Conservation (phyloP, 2,329 filamentous ascomycete genomes). For the Aspergillus candidus region DNA sequence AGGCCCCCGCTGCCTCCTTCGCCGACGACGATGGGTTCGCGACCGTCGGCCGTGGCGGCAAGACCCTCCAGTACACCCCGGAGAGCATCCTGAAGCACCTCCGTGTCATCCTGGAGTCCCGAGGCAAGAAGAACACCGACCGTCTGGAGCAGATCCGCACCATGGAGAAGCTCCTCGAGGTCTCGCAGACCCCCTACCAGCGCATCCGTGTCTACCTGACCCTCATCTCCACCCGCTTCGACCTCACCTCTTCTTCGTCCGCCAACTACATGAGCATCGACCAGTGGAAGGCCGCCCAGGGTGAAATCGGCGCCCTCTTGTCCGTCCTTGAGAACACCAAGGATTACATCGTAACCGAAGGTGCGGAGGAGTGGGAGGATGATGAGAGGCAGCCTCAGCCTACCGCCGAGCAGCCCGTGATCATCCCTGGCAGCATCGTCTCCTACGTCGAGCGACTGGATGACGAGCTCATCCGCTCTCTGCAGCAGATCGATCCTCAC, state of each 20-base stretch:
- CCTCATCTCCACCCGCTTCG: slow-evolving; percentile 88
- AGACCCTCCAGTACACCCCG: slow-evolving; percentile 83
- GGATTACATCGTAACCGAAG: slow-evolving; percentile 81
- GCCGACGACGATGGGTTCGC: slow-evolving; percentile 80
- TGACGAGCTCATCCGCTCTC: slow-evolving; percentile 93
- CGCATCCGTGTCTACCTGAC: slow-evolving; percentile 86
- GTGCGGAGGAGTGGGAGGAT: slow-evolving; percentile 96
- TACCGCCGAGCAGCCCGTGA: slow-evolving; percentile 66
- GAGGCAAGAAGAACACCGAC: slow-evolving; percentile 99
- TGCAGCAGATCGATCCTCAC: slow-evolving; percentile 96
- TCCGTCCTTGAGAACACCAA: slow-evolving; percentile 70
- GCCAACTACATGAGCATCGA: slow-evolving; percentile 82
- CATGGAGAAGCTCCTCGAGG: slow-evolving; percentile 93
- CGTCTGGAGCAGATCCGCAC: slow-evolving; percentile 88
- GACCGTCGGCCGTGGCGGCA: slow-evolving; percentile 81
- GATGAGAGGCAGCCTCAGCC: slow-evolving; percentile 86
- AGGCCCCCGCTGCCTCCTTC: slow-evolving; percentile 46
- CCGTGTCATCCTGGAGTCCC: slow-evolving; percentile 83
- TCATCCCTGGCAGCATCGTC: slow-evolving; percentile 91
- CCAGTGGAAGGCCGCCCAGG: slow-evolving; percentile 92
- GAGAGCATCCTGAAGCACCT: slow-evolving; percentile 98
- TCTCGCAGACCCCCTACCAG: slow-evolving; percentile 87
- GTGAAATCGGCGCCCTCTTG: slow-evolving; percentile 74
- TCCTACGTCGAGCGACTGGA: slow-evolving; percentile 93
- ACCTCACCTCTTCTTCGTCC: slow-evolving; percentile 70